Percentiles rank a stretch among this genome's conserved stretches.
Evolutionary conservation across 1,284 basidiomycete species (phyloP).

Genomic region (Butyriboletus appendiculatus): DNA sequence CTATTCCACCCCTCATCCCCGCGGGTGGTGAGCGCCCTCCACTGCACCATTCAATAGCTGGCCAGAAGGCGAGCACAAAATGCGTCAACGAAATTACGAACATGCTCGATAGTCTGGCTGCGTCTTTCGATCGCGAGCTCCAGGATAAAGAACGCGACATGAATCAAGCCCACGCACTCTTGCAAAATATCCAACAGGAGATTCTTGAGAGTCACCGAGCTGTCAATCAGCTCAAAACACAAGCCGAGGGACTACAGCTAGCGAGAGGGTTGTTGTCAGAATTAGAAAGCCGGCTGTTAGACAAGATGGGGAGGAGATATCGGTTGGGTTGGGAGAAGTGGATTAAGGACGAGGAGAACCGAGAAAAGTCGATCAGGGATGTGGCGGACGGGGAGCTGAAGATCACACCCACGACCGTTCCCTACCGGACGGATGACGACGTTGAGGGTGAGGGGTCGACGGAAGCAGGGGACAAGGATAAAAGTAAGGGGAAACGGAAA

Average conservation of each 20-base stretch:
- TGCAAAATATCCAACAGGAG: slow-evolving; percentile 89
- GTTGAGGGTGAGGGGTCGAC: slow-evolving; percentile 30
- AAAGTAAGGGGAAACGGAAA: slow-evolving; percentile 52
- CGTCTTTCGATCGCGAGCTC: slow-evolving; percentile 94
- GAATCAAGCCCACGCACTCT: slow-evolving; percentile 85
- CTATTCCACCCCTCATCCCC: slow-evolving; percentile 43
- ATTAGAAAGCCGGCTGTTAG: slow-evolving; percentile 67
- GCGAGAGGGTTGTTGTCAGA: slow-evolving; percentile 60
- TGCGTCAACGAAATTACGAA: slow-evolving; percentile 84
- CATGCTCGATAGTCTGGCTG: slow-evolving; percentile 88
- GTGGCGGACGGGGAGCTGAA: slow-evolving; percentile 54
- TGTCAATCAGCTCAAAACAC: slow-evolving; percentile 68
- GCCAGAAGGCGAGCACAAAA: slow-evolving; percentile 84
- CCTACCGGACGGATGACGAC: slow-evolving; percentile 48
- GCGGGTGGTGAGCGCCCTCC: slow-evolving; percentile 62
- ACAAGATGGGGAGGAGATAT: slow-evolving; percentile 80
- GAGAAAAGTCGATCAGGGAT: slow-evolving; percentile 67
- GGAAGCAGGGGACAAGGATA: slow-evolving; percentile 35
- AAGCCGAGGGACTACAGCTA: slow-evolving; percentile 70
- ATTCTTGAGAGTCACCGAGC: slow-evolving; percentile 86
- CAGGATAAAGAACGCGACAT: slow-evolving; percentile 91
- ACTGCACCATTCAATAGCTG: slow-evolving; percentile 86
- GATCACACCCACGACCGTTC: slow-evolving; percentile 43
- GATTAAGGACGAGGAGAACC: slow-evolving; percentile 80
- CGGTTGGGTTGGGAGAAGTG: slow-evolving; percentile 91